These are phyloP conservation scores for Aspergillus melleus DNA, from an alignment of 2,329 filamentous ascomycete species.

Conservation along the genomic window DNA sequence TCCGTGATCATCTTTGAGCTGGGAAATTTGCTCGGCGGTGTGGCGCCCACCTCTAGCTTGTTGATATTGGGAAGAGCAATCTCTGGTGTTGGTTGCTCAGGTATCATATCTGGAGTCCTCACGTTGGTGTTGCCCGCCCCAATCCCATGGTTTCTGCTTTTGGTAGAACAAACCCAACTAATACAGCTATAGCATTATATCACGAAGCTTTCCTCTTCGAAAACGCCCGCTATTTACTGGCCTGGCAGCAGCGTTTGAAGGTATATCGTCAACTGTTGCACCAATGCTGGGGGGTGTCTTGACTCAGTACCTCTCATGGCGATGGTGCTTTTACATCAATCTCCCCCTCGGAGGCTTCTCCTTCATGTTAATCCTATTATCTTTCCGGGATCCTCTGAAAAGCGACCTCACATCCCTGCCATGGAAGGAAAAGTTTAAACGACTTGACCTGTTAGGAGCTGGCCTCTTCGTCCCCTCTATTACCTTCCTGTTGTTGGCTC, in stretches of 20 bases:
- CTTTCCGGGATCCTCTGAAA: constrained; percentile 43
- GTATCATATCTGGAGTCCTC: constrained; percentile 5
- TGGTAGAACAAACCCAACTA: too few relatives aligned
- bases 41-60: background rate
- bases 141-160: too few relatives aligned
- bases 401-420: constrained; percentile 26
- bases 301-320: constrained; percentile 7
- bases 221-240: background rate
- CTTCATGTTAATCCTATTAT: constrained; percentile 49
- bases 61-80: constrained; percentile 6
- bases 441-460: constrained; percentile 36
- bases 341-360: constrained; percentile 39
- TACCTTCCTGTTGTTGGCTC: constrained; percentile 9
- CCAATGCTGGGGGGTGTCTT: constrained; percentile 6
- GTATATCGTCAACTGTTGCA: background rate
- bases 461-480: constrained; percentile 24
- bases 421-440: constrained; percentile 27
- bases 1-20: constrained; percentile 3
- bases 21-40: constrained; percentile 3
- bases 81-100: constrained; percentile 4
- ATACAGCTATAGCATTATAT: background rate
- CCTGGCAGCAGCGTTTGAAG: background rate
- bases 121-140: too few relatives aligned
- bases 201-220: background rate
- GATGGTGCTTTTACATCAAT: constrained; percentile 42